Base-by-base conservation (phyloP, 352 stramenopile species). In the Phytophthora chlamydospora region DNA sequence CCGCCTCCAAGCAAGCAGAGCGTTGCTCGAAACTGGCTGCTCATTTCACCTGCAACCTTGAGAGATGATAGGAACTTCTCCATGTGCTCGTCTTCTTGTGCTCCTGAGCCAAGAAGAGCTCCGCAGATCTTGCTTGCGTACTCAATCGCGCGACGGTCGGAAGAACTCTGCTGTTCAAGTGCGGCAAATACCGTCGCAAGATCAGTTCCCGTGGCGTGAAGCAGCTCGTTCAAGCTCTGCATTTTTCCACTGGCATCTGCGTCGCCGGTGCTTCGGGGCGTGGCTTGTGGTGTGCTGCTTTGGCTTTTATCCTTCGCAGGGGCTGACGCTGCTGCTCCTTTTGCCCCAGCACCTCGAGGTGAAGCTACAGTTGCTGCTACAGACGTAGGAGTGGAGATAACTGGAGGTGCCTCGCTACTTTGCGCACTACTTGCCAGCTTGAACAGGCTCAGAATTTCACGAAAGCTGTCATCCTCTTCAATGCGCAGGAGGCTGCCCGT, bases 21-120 rank as follows among this genome's bases (percentile, higher is more conserved):
- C 2, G 52, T 63, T 6, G 17, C 35, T 44, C 78, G 78, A 48
- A 88, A 88, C 8, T 71, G 51, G 6, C 52, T 58, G 47, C 79
- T 83, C 10, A 75, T 58, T 4, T 39, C 56, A 3, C 79, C 78
- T 6, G 49, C 33, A 1, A 90, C 41, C 40, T 88, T 90, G n/a
- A 83, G n/a, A 3, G 75, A 65, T 8, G 51, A 57, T 13, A 86
- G 16, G 34, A 77, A 75, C 10, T 44, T 48, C 14, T 73, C 68
- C 5, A 80, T 46, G 3, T 60, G 46, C n/a, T 60, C 31, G 0
- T 50, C 21, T 29, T 56, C 27, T 6, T 46, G 33, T 1, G 34
- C 51, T 14, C 58, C 60, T 36, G 31, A 27, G 32, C 53, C 33
- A 1, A 86, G 53, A 16, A 68, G 43, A 4, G 62, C 50, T 1